These are phyloP conservation scores for Boletus speciosus DNA, from an alignment of 768 basidiomycete genomes.

Conservation along the genomic window DNA sequence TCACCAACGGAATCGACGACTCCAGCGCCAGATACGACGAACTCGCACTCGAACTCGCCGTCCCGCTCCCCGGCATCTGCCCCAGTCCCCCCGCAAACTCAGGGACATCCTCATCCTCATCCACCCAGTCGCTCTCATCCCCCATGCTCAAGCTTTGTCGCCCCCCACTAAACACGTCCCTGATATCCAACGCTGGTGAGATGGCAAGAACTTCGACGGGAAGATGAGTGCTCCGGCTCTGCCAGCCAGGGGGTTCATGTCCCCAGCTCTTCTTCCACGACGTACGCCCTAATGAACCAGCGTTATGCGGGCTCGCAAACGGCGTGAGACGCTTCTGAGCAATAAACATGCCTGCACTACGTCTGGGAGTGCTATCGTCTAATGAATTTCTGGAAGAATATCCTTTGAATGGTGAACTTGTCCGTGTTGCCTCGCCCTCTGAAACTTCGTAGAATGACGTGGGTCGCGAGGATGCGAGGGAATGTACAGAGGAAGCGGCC, in stretches of 20 bases:
- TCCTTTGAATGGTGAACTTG: conserved; percentile 59
- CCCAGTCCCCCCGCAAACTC: conserved; percentile 78
- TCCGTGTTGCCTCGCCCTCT: conserved; percentile 63
- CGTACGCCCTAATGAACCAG: conserved; percentile 53
- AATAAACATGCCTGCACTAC: conserved; percentile 58
- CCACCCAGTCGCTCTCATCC: conserved; percentile 87
- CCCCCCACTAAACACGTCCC: conserved; percentile 74
- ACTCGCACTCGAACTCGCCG: conserved; percentile 24
- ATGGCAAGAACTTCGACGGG: conserved; percentile 79
- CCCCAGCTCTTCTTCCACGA: conserved; percentile 94
- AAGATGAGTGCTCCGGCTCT: conserved; percentile 56
- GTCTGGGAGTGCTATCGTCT: conserved; percentile 45
- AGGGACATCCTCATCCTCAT: conserved; percentile 74
- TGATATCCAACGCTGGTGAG: conserved; percentile 50
- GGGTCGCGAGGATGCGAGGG: conserved; percentile 70
- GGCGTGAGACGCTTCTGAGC: conserved; percentile 80
- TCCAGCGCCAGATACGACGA: conserved; percentile 31
- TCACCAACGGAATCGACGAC: conserved; percentile 38
- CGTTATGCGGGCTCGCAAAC: conserved; percentile 55
- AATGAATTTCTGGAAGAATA: conserved; percentile 44
- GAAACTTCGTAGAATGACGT: conserved; percentile 75
- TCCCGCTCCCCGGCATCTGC: conserved; percentile 41
- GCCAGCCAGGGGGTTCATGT: conserved; percentile 82
- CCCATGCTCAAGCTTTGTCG: conserved; percentile 55
- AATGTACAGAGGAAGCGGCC: conserved; percentile 72